Conservation (phyloP, 495 filamentous ascomycete species). For the Amphirosellinia nigrospora region DNA sequence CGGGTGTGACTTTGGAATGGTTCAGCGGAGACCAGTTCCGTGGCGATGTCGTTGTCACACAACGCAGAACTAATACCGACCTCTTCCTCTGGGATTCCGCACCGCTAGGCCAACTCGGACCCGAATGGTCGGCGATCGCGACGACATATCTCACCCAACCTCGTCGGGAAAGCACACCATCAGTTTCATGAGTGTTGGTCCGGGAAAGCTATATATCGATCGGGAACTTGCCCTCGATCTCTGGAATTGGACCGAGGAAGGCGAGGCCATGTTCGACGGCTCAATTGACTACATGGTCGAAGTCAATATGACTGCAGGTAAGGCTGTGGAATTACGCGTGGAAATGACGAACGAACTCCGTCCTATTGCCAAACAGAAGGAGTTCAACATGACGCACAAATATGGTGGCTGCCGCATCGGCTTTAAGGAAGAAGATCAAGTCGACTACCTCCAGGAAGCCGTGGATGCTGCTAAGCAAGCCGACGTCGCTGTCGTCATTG, state of each 20-base stretch:
- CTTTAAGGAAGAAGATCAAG: slow-evolving; percentile 69
- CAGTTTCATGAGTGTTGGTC: slow-evolving; percentile 77
- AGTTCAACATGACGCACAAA: slow-evolving; percentile 59
- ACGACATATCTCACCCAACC: slow-evolving; percentile 61
- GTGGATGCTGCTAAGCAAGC: slow-evolving; percentile 69
- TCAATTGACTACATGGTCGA: slow-evolving; percentile 62
- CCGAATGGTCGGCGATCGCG: slow-evolving; percentile 65
- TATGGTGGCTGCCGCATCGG: slow-evolving; percentile 82
- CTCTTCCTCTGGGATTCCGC: slow-evolving; percentile 74
- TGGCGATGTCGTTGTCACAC: slow-evolving; percentile 58
- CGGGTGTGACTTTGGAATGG: slow-evolving; percentile 67
- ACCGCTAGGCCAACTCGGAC: slow-evolving; percentile 61
- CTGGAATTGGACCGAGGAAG: slow-evolving; percentile 71
- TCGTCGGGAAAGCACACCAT: slow-evolving; percentile 71
- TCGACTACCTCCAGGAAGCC: slow-evolving; percentile 75
- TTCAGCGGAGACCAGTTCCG: slow-evolving; percentile 67
- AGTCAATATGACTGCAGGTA: slow-evolving; percentile 56
- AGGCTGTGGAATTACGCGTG: slow-evolving; percentile 56
- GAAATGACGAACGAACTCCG: slow-evolving; percentile 69
- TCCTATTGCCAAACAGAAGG: slow-evolving; percentile 56
- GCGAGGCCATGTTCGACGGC: slow-evolving; percentile 67
- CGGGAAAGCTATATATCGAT: slow-evolving; percentile 71
- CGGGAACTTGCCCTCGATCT: slow-evolving; percentile 75
- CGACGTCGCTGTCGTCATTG: slow-evolving; percentile 79
- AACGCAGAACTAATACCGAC: slow-evolving; percentile 65